Evolutionary conservation across 768 basidiomycete species (phyloP).

Genomic region (Lactifluus rugatus): DNA sequence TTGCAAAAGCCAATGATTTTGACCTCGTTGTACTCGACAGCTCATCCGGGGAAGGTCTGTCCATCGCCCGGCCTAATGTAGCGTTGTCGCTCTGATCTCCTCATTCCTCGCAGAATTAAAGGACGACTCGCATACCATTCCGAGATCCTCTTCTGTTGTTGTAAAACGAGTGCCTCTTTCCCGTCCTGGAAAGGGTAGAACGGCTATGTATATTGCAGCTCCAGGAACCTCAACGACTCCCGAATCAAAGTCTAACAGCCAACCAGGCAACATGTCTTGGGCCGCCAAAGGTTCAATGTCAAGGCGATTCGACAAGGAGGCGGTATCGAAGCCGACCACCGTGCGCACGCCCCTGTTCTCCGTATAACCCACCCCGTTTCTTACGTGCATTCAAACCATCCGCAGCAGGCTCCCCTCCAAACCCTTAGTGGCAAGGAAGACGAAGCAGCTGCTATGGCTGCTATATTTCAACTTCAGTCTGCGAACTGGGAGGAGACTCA

Average conservation of each 20-base stretch:
- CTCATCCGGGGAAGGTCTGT: constrained; percentile 78
- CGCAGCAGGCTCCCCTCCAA: constrained; percentile 25
- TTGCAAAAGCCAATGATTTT: constrained; percentile 96
- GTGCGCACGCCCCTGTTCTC: not conserved
- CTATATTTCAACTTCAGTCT: constrained; percentile 92
- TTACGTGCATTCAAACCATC: not conserved
- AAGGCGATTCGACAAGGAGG: constrained; percentile 78
- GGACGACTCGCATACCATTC: constrained; percentile 86
- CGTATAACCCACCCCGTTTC: not conserved
- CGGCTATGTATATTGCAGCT: constrained; percentile 57
- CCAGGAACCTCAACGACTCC: constrained; percentile 37
- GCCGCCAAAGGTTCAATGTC: constrained; percentile 60
- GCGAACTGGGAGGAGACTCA: constrained; percentile 98
- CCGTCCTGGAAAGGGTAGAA: constrained; percentile 75
- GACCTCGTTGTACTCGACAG: constrained; percentile 83
- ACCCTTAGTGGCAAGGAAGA: constrained; percentile 46
- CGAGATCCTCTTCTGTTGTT: constrained; percentile 88
- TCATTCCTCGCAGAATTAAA: constrained; percentile 55
- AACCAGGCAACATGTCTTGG: constrained; percentile 34
- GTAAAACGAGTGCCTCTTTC: constrained; percentile 82
- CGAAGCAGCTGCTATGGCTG: constrained; percentile 93
- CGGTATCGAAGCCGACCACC: not conserved
- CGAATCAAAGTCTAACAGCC: constrained; percentile 22
- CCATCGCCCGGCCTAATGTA: not conserved
- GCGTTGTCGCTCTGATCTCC: not conserved